Evolutionary conservation across 768 basidiomycete genomes (phyloP).

Genomic region (Fistulinella prunicolor): DNA sequence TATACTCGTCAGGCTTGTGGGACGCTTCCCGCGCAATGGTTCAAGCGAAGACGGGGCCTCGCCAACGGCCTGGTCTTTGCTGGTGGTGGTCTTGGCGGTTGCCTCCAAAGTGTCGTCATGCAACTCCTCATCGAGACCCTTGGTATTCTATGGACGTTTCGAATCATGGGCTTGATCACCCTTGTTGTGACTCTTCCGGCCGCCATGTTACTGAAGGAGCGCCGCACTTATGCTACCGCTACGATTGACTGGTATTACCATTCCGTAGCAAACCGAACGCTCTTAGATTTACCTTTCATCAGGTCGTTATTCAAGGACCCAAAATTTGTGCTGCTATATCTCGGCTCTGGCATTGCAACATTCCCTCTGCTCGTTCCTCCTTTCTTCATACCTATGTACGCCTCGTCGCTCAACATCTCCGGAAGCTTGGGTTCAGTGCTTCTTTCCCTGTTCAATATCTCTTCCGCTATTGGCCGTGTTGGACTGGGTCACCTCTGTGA

Average conservation of each 20-base stretch:
- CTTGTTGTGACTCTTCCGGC: slow-evolving; percentile 26
- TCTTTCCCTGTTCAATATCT: slow-evolving; percentile 34
- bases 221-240: slow-evolving; percentile 14
- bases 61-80: slow-evolving; percentile 36
- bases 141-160: slow-evolving; percentile 33
- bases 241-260: slow-evolving; percentile 22
- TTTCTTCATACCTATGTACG: slow-evolving; percentile 38
- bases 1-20: slow-evolving; percentile 23
- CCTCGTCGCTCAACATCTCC: slow-evolving; percentile 27
- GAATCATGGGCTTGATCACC: slow-evolving; percentile 29
- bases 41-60: slow-evolving; percentile 31
- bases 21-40: slow-evolving; percentile 36
- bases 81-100: slow-evolving; percentile 33
- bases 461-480: slow-evolving; percentile 34
- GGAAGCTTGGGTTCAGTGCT: slow-evolving; percentile 25
- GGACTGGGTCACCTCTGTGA: slow-evolving; percentile 30
- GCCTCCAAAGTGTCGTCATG: slow-evolving; percentile 27
- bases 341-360: slow-evolving; percentile 33
- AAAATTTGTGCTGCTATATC: slow-evolving; percentile 27
- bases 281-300: not conserved
- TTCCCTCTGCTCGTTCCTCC: slow-evolving; percentile 37
- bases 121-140: slow-evolving; percentile 26
- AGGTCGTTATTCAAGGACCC: slow-evolving; percentile 32
- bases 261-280: not conserved
- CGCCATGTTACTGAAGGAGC: slow-evolving; percentile 27